Conservation (phyloP, 805 yeast genomes). For the Suhomyces faveliae region DNA sequence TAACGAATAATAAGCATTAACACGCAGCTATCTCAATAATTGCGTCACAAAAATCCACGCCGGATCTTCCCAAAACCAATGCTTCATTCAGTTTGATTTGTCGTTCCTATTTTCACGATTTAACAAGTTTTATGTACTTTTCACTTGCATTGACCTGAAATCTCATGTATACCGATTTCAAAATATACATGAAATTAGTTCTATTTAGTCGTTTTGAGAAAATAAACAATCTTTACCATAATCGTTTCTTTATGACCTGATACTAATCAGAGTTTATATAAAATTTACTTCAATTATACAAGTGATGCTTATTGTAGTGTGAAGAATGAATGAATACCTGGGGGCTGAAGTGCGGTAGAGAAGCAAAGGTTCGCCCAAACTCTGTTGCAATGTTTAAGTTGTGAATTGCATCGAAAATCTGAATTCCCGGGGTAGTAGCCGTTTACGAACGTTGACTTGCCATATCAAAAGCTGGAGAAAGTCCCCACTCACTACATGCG, state of each 20-base stretch:
- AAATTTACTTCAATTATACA: neutral
- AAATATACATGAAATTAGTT: neutral
- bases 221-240: neutral
- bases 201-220: neutral
- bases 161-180: neutral
- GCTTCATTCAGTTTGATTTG: neutral
- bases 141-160: neutral
- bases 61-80: neutral
- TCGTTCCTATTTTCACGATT: neutral
- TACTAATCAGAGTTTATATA: neutral
- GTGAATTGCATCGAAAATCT: neutral
- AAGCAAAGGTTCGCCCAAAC: neutral
- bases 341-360: neutral
- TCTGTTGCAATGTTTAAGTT: neutral
- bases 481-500: neutral
- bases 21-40: neutral
- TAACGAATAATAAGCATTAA: neutral
- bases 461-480: neutral
- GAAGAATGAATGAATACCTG: neutral
- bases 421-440: neutral
- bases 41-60: neutral
- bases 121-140: neutral
- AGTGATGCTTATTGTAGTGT: neutral
- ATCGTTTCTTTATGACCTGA: neutral
- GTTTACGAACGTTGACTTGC: neutral